These are phyloP conservation scores for Plasmodium inui DNA, from an alignment of 169 alveolate species.

Conservation along the genomic window DNA sequence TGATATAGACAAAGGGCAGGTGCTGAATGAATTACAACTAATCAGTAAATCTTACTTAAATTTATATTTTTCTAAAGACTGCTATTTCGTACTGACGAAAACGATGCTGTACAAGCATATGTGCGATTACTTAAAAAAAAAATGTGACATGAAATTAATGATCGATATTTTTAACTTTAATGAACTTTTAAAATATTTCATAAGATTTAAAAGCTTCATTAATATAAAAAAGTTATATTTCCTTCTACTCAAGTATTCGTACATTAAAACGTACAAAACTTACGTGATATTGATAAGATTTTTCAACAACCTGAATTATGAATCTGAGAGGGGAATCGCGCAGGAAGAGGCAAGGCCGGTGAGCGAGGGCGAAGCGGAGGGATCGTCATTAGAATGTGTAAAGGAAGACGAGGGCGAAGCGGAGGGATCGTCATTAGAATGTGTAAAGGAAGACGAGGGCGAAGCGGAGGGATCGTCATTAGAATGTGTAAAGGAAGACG, in stretches of 20 bases:
- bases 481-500: background rate
- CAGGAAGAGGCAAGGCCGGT: background rate
- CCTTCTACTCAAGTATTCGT: slow-evolving; percentile 57
- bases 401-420: background rate
- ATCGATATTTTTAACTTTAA: slow-evolving; percentile 70
- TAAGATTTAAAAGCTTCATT: slow-evolving; percentile 72
- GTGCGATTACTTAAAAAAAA: slow-evolving; percentile 70
- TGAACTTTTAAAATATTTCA: slow-evolving; percentile 74
- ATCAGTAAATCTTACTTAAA: slow-evolving; percentile 59
- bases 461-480: background rate
- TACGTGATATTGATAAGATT: slow-evolving; percentile 61
- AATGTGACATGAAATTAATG: slow-evolving; percentile 69
- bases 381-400: background rate
- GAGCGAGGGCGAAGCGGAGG: background rate
- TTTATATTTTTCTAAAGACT: slow-evolving; percentile 72
- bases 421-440: background rate
- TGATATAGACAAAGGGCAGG: slow-evolving; percentile 71
- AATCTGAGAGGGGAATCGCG: background rate
- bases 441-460: slow-evolving; percentile 1
- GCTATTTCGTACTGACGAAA: slow-evolving; percentile 65
- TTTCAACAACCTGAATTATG: slow-evolving; percentile 67
- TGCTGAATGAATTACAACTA: slow-evolving; percentile 48
- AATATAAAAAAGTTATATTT: slow-evolving; percentile 65
- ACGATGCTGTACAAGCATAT: slow-evolving; percentile 72
- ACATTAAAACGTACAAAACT: slow-evolving; percentile 65